Evolutionary conservation across 257 asterid genomes (phyloP).

Genomic region (Paraleonurus japonicus): DNA sequence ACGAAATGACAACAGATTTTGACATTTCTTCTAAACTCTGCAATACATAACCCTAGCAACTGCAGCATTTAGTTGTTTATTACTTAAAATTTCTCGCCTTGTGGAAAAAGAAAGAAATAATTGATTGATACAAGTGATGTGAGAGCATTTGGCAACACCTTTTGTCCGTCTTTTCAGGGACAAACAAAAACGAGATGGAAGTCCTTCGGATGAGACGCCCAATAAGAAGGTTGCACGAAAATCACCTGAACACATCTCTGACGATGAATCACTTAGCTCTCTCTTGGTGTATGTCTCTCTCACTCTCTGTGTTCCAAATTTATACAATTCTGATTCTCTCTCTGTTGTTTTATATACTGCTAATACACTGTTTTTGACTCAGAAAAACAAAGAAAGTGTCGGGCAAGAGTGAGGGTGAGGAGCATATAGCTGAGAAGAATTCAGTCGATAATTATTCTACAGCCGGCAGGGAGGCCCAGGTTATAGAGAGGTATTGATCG

Average conservation of each 20-base stretch:
- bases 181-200: slow-evolving; percentile 39
- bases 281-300: slow-evolving; percentile 43
- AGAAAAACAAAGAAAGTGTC: slow-evolving; percentile 47
- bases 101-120: slow-evolving; percentile 4
- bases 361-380: slow-evolving; percentile 14
- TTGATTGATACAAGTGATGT: neutral
- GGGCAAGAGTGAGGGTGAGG: slow-evolving; percentile 25
- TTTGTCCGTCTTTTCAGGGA: slow-evolving; percentile 40
- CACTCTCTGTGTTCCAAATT: slow-evolving; percentile 8
- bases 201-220: slow-evolving; percentile 30
- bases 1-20: neutral
- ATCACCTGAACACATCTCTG: slow-evolving; percentile 41
- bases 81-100: neutral
- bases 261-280: slow-evolving; percentile 61
- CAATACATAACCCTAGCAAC: neutral
- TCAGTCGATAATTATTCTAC: neutral
- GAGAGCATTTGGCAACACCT: slow-evolving; percentile 8
- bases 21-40: neutral
- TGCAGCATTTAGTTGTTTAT: neutral
- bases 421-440: slow-evolving; percentile 24
- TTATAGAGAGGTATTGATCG: slow-evolving; percentile 40
- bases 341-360: neutral
- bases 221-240: slow-evolving; percentile 36
- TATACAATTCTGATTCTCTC: neutral
- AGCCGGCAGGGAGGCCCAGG: slow-evolving; percentile 26